phyloP scores from a whole-genome alignment of 257 asterid species.

The Perilla frutescens region DNA sequence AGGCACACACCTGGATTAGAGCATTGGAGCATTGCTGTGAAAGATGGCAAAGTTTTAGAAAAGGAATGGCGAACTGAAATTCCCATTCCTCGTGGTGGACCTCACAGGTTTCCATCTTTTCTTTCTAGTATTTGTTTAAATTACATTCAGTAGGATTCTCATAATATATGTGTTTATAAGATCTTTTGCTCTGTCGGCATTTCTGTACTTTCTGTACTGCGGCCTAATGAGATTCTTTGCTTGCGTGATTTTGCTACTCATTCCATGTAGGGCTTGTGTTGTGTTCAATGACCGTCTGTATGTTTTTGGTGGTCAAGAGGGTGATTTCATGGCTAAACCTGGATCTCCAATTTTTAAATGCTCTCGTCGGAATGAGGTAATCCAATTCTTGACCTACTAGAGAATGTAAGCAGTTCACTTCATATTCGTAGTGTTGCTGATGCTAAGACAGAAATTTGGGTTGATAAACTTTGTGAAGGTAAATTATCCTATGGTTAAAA shows the following conservation, averaged over 20 bases:
- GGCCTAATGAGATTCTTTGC: background rate
- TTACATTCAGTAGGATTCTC: background rate
- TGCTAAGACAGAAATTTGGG: background rate
- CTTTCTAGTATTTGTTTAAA: constrained; percentile 21
- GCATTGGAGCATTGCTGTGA: constrained; percentile 93
- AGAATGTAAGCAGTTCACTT: constrained; percentile 27
- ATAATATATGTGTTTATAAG: background rate
- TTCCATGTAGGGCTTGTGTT: constrained; percentile 74
- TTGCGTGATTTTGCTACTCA: background rate
- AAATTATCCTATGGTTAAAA: background rate
- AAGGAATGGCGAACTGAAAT: constrained; percentile 78
- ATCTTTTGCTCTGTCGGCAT: constrained; percentile 3
- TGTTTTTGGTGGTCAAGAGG: constrained; percentile 90
- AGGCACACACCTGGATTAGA: constrained; percentile 74
- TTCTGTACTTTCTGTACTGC: background rate
- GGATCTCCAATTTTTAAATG: constrained; percentile 94
- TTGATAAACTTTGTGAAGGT: constrained; percentile 1
- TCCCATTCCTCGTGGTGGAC: constrained; percentile 96
- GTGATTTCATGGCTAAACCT: constrained; percentile 95
- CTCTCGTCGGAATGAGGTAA: constrained; percentile 90
- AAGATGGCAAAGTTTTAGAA: constrained; percentile 82
- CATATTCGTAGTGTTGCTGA: constrained; percentile 20
- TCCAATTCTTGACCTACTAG: constrained; percentile 7
- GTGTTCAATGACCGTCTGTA: constrained; percentile 71
- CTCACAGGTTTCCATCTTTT: constrained; percentile 68